Evolutionary conservation across 2,329 filamentous ascomycete genomes (phyloP).

Genomic region (Botryotinia narcissicola): DNA sequence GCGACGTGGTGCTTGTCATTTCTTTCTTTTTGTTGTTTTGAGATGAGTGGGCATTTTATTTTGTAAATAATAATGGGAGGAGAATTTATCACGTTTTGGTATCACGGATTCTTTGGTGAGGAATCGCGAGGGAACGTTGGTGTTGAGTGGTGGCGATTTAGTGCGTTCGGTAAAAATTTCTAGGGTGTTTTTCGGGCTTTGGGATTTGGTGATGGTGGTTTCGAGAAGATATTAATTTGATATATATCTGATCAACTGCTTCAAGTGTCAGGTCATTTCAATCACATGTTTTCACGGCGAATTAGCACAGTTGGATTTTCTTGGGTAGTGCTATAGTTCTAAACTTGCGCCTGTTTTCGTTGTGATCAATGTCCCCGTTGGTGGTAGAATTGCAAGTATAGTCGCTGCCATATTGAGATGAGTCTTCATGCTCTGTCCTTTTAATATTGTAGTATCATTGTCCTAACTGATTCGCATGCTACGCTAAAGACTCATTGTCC

Average conservation of each 20-base stretch:
- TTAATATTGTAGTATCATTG: background rate
- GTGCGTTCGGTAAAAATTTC: constrained; percentile 18
- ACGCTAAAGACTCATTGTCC: background rate
- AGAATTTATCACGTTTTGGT: background rate
- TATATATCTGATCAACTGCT: background rate
- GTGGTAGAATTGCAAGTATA: background rate
- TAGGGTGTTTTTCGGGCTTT: constrained; percentile 17
- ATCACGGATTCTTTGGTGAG: background rate
- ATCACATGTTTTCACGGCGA: background rate
- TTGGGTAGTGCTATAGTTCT: background rate
- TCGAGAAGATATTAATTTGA: background rate
- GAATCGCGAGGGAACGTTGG: background rate
- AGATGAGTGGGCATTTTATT: background rate
- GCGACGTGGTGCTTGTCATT: background rate
- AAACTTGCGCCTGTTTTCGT: background rate
- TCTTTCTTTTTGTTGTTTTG: background rate
- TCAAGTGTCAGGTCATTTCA: background rate
- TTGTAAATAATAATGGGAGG: background rate
- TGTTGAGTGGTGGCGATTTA: background rate
- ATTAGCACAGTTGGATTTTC: background rate
- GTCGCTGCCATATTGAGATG: background rate
- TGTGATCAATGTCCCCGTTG: background rate
- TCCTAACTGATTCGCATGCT: background rate
- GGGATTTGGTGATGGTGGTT: background rate
- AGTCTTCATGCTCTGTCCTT: background rate